These are phyloP conservation scores for Blastobotrys attinorum DNA, from an alignment of 805 yeast genomes.

Conservation along the genomic window DNA sequence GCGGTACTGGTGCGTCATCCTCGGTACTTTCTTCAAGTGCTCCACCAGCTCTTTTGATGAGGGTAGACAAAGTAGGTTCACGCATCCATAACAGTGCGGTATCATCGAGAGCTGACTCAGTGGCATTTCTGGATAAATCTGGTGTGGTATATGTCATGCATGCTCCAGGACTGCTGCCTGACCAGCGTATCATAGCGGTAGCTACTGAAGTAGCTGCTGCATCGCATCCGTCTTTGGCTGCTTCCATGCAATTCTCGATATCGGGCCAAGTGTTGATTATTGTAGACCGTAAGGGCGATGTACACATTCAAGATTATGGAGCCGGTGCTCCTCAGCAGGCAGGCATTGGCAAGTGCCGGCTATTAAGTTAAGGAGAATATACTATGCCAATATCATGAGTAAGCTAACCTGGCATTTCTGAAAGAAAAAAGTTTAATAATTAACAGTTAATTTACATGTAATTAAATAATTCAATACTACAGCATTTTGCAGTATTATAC, in stretches of 20 bases:
- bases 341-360: constrained; percentile 27
- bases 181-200: constrained; percentile 51
- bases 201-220: constrained; percentile 78
- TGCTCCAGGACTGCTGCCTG: constrained; percentile 46
- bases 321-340: constrained; percentile 64
- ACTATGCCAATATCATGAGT: too few relatives aligned
- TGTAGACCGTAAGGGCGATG: constrained; percentile 73
- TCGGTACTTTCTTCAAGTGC: constrained; percentile 16
- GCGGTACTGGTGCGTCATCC: too few relatives aligned
- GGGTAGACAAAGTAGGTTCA: constrained; percentile 74
- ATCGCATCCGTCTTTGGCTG: constrained; percentile 64
- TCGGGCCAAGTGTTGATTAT: constrained; percentile 75
- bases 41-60: constrained; percentile 47
- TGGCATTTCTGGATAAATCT: constrained; percentile 70
- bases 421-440: too few relatives aligned
- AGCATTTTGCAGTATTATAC: too few relatives aligned
- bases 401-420: too few relatives aligned
- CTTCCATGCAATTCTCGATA: constrained; percentile 63
- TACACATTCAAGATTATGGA: constrained; percentile 79
- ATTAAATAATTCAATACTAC: too few relatives aligned
- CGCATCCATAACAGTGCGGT: constrained; percentile 64
- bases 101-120: constrained; percentile 80
- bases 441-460: too few relatives aligned
- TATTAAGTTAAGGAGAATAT: too few relatives aligned
- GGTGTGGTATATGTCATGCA: constrained; percentile 68